Evolutionary conservation across 2,329 filamentous ascomycete species (phyloP).

Genomic region (Hymenoscyphus occultus): DNA sequence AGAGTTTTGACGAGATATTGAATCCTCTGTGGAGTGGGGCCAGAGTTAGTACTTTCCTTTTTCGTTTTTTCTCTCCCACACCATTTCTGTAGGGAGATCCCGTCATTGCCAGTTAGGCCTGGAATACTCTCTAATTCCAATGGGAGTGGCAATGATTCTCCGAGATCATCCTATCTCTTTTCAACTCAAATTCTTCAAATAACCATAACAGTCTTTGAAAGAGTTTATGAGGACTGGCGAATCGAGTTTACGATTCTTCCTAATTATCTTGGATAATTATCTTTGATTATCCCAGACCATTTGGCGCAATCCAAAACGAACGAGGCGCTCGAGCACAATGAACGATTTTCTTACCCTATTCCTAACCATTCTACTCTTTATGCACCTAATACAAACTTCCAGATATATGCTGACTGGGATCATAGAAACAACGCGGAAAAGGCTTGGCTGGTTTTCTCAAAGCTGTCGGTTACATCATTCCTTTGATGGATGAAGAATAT

Average conservation of each 20-base stretch:
- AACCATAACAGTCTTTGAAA: background rate
- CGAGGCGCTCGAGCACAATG: background rate
- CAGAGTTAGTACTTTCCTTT: constrained; percentile 6
- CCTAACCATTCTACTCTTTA: too few relatives aligned
- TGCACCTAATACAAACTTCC: too few relatives aligned
- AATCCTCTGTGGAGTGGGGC: constrained; percentile 91
- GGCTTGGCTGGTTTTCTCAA: constrained; percentile 94
- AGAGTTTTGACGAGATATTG: constrained; percentile 96
- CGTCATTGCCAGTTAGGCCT: too few relatives aligned
- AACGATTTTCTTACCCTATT: too few relatives aligned
- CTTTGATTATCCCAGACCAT: background rate
- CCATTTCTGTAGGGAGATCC: too few relatives aligned
- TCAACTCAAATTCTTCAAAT: background rate
- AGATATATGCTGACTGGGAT: constrained; percentile 12
- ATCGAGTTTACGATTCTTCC: background rate
- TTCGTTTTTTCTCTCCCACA: background rate
- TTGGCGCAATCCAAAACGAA: background rate
- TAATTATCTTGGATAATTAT: background rate
- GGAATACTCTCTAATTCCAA: too few relatives aligned
- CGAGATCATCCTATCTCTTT: background rate
- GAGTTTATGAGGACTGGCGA: background rate
- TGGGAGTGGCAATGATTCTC: too few relatives aligned
- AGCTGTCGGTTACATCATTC: constrained; percentile 96
- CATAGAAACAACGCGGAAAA: constrained; percentile 83
- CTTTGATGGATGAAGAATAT: constrained; percentile 98